Percentiles rank a stretch among this genome's conserved stretches.
phyloP scores from a whole-genome alignment of 78 protist genomes.

The Dictyostelium intermedium region DNA sequence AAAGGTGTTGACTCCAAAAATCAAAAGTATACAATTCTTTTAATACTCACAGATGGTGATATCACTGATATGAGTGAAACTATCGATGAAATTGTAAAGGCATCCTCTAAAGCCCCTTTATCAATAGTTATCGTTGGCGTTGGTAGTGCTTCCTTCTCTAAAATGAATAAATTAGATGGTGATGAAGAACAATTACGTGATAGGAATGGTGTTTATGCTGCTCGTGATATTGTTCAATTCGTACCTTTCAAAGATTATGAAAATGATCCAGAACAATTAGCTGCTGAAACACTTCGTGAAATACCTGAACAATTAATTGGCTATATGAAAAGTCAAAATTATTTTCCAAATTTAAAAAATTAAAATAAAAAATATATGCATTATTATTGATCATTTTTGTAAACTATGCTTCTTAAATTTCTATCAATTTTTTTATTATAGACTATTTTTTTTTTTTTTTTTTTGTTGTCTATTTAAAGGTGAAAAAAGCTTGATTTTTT shows the following conservation, averaged over 20 bases:
- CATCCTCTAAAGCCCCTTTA: constrained; percentile 69
- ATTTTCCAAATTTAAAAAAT: constrained; percentile 2
- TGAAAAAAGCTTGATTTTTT: too few relatives aligned
- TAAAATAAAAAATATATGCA: too few relatives aligned
- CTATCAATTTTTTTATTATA: too few relatives aligned
- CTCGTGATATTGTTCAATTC: constrained; percentile 91
- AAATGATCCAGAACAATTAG: background rate
- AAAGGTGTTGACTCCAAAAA: constrained; percentile 3
- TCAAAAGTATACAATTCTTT: background rate
- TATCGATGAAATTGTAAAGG: constrained; percentile 23
- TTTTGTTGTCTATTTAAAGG: too few relatives aligned
- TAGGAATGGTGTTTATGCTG: background rate
- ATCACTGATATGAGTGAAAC: constrained; percentile 9
- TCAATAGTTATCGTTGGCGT: constrained; percentile 87
- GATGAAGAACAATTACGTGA: constrained; percentile 50
- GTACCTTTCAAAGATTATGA: constrained; percentile 30
- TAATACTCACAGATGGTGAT: constrained; percentile 11
- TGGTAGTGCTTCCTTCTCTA: constrained; percentile 80
- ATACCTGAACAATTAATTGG: constrained; percentile 54
- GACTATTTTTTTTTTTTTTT: too few relatives aligned
- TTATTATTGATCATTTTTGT: too few relatives aligned
- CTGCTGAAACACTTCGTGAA: constrained; percentile 64
- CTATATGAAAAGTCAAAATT: background rate
- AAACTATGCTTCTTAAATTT: too few relatives aligned
- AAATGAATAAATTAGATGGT: constrained; percentile 88